These are phyloP conservation scores for Elsinoe arachidis DNA, from an alignment of 2,329 filamentous ascomycete species.

Conservation along the genomic window DNA sequence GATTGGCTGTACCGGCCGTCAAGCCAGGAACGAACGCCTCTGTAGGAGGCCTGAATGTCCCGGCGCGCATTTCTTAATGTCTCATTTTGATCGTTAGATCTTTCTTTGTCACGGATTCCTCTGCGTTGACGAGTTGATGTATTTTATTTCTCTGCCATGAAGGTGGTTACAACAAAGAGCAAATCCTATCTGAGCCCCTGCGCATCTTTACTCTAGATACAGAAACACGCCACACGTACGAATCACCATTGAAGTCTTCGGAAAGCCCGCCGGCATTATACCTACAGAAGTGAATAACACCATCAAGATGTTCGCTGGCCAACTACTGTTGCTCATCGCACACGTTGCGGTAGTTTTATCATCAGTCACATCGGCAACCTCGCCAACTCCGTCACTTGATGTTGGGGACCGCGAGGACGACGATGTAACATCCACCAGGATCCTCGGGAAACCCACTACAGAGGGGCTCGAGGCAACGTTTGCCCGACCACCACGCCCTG, in stretches of 20 bases:
- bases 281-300: too few species aligned
- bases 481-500: background rate
- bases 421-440: background rate
- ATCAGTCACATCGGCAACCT: background rate
- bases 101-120: background rate
- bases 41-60: background rate
- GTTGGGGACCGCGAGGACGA: background rate
- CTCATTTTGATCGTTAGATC: background rate
- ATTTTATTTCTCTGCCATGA: too few species aligned
- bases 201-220: too few species aligned
- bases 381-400: background rate
- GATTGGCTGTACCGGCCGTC: too few species aligned
- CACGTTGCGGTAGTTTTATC: too few species aligned
- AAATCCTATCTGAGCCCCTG: too few species aligned
- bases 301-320: too few species aligned
- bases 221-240: too few species aligned
- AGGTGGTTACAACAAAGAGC: too few species aligned
- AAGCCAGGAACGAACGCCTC: background rate
- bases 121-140: background rate
- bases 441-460: background rate
- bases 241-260: too few species aligned
- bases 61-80: background rate
- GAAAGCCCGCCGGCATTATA: too few species aligned
- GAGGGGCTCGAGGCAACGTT: background rate
- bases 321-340: too few species aligned